Evolutionary conservation across 2,329 filamentous ascomycete species (phyloP), one percentile per base, ranked within the genome.

Genomic region (Albifimbria verrucaria): DNA sequence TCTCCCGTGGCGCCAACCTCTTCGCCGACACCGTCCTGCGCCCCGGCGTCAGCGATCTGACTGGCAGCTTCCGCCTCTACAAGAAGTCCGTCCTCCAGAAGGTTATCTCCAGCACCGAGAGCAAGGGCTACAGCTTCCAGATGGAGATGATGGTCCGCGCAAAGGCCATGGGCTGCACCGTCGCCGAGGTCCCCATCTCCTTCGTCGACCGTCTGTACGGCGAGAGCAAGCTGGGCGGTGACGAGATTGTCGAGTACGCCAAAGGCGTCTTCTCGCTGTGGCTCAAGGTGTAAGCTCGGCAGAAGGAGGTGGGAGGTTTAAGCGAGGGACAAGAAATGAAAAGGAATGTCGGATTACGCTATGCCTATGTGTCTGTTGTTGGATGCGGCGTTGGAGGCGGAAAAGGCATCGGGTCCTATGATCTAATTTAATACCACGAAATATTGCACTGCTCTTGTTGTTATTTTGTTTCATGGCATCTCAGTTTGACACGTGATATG

Each of bases 101-200:
- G 79, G 91, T 96, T 54, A 97, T 99, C 64, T 78, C 81, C 66
- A 90, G 83, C 73, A 97, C 92, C 9, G 88, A 97, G 80, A 94
- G 90, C 70, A 96, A 97, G 77, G 94, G 94, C 3, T 99, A 97
- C 72, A 93, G 89, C 41, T 99, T 99, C 80, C 94, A 99, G 84
- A 99, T 99, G 94, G 93, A 97, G 81, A 89, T 99, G 86, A 97
- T 97, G 87, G 93, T 97, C 9, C 82, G 92, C 57, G 94, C 94
- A 28, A 97, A 97, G 83, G 90, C 89, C 17, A 92, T 97, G 90
- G 93, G 94, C 1, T 96, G 85, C 77, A 89, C 87, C 36, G 93
- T 99, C 26, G 90, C 90, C 17, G 94, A 99, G 79, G 93, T 96
- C 56, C 94, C 94, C 12, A 99, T 99, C 62, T 90, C 85, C 22